These are phyloP conservation scores for Rhododendron henanense DNA, from an alignment of 148 eudicot species.

Conservation along the genomic window DNA sequence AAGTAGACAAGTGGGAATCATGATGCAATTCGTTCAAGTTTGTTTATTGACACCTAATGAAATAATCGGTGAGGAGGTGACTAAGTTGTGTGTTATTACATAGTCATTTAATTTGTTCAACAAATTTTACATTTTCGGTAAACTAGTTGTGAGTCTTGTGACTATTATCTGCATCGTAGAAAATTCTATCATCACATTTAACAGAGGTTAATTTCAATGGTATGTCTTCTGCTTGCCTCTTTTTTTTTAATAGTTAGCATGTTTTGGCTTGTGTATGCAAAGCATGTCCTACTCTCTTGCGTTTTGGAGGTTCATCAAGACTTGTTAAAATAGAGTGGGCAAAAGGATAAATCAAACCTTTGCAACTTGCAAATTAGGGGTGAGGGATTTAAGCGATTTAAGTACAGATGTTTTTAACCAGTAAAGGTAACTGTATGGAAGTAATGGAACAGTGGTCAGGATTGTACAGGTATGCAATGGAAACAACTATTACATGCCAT, in stretches of 20 bases:
- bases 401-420: background rate
- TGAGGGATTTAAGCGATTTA: background rate
- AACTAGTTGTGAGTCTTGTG: background rate
- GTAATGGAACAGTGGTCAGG: background rate
- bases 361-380: background rate
- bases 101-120: background rate
- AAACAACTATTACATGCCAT: background rate
- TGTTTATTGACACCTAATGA: background rate
- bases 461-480: background rate
- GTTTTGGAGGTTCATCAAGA: background rate
- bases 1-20: background rate
- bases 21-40: background rate
- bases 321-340: background rate
- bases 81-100: background rate
- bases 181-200: background rate
- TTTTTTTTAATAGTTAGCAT: background rate
- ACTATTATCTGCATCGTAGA: background rate
- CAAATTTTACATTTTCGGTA: no score
- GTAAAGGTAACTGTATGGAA: background rate
- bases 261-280: background rate
- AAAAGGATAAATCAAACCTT: background rate
- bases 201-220: background rate
- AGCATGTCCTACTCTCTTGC: background rate
- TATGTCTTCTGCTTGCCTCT: background rate
- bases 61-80: background rate